These are phyloP conservation scores for Pulveroboletus sp. DNA, from an alignment of 768 basidiomycete species.

Conservation along the genomic window DNA sequence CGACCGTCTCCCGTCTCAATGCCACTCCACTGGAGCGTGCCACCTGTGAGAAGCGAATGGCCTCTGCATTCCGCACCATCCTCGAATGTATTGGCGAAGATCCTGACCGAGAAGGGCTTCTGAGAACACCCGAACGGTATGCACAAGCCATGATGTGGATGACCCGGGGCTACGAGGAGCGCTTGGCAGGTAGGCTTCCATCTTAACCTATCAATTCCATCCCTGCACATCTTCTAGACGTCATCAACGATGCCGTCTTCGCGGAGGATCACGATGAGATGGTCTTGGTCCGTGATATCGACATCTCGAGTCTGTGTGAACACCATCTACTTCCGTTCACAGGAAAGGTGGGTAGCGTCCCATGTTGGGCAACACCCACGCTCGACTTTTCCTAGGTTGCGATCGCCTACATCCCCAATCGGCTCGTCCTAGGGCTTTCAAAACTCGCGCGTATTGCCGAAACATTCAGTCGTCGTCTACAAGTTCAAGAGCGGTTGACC, in stretches of 20 bases:
- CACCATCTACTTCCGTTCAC: constrained; percentile 98
- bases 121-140: constrained; percentile 90
- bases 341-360: constrained; percentile 67
- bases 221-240: constrained; percentile 51
- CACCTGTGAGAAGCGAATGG: constrained; percentile 71
- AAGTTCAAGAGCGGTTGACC: constrained; percentile 96
- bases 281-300: constrained; percentile 97
- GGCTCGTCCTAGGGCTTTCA: constrained; percentile 88
- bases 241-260: constrained; percentile 98
- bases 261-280: constrained; percentile 99
- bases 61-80: constrained; percentile 81
- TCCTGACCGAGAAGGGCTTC: constrained; percentile 89
- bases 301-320: constrained; percentile 95
- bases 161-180: constrained; percentile 98
- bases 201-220: constrained; percentile 8
- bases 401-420: constrained; percentile 96
- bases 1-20: constrained; percentile 78
- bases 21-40: constrained; percentile 70
- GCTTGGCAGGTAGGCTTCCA: constrained; percentile 63
- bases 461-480: constrained; percentile 91
- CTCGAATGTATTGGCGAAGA: constrained; percentile 98
- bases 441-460: constrained; percentile 97
- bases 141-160: constrained; percentile 98
- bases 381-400: constrained; percentile 61
- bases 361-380: constrained; percentile 19